phyloP scores from a whole-genome alignment of 192 early-diverging fungal species.

The Backusella circina region DNA sequence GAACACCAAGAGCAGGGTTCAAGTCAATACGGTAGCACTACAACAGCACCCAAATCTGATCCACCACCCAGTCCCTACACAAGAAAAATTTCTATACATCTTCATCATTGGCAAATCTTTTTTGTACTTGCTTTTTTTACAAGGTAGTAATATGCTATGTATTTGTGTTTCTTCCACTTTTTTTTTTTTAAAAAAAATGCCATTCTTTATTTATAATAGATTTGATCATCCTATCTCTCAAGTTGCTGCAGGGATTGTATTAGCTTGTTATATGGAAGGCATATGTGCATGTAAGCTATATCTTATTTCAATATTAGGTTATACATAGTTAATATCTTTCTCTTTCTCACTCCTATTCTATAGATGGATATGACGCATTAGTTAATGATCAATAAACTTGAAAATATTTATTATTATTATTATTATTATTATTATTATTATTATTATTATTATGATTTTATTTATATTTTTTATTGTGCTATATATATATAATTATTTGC shows the following conservation, averaged over 20 bases:
- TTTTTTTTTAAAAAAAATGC: neutral
- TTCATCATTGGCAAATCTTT: conserved; percentile 86
- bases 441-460: neutral
- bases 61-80: neutral
- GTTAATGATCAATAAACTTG: conserved; percentile 15
- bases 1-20: neutral
- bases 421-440: neutral
- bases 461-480: neutral
- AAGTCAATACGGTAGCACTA: neutral
- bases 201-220: conserved; percentile 20
- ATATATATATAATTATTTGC: neutral
- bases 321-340: neutral
- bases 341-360: neutral
- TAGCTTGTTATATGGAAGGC: conserved; percentile 75
- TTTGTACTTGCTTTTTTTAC: conserved; percentile 80
- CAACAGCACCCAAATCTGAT: neutral
- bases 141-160: conserved; percentile 4
- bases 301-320: neutral
- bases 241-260: conserved; percentile 62
- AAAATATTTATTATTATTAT: neutral
- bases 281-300: conserved; percentile 35
- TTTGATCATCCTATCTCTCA: conserved; percentile 68
- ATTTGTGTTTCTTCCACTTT: neutral
- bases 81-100: conserved; percentile 45
- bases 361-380: conserved; percentile 25